phyloP scores from a whole-genome alignment of 73 alveolate species.

The Tetrahymena elliotti region DNA sequence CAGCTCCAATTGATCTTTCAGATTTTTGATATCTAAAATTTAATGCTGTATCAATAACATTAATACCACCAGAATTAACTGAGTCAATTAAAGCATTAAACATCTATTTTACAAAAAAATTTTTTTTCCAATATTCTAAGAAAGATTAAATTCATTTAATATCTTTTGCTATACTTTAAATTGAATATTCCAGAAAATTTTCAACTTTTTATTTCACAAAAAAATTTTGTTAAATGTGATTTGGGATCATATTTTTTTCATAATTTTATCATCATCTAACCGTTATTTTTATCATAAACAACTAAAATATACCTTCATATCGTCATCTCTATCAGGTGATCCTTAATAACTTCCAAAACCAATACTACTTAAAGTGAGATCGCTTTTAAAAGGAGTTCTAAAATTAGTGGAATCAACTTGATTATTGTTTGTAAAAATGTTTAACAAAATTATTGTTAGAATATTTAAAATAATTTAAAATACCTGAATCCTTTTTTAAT shows the following conservation, averaged over 20 bases:
- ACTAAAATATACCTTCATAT: conserved; percentile 23
- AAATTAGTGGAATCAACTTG: conserved; percentile 36
- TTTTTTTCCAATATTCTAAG: too few relatives aligned
- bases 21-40: conserved; percentile 80
- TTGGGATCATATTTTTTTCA: too few relatives aligned
- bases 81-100: conserved; percentile 55
- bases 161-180: too few relatives aligned
- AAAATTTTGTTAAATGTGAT: not conserved
- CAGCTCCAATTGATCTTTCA: conserved; percentile 81
- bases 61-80: conserved; percentile 69
- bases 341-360: conserved; percentile 87
- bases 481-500: conserved; percentile 3
- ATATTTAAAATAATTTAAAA: not conserved
- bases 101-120: not conserved
- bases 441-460: not conserved
- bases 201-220: not conserved
- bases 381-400: conserved; percentile 48
- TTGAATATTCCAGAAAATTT: not conserved
- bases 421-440: not conserved
- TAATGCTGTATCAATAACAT: conserved; percentile 84
- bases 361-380: conserved; percentile 44
- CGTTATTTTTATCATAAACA: too few relatives aligned
- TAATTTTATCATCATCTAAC: not conserved
- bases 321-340: conserved; percentile 79
- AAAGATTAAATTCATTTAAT: too few relatives aligned